Evolutionary conservation across 129 eudicot species (phyloP).

Genomic region (Pulicaria dysenterica): DNA sequence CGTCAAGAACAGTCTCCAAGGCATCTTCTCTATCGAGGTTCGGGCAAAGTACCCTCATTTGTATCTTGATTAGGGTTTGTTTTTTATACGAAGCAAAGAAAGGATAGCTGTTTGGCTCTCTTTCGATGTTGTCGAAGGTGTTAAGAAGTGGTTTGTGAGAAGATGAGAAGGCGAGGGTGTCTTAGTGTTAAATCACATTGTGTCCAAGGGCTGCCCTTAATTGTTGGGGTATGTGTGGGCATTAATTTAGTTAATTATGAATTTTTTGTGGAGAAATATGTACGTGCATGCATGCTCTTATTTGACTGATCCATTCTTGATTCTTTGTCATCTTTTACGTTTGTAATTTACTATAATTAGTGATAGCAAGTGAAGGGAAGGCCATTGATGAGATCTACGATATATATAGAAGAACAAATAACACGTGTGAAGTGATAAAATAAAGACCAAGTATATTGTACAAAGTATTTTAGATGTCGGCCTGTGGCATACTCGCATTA

Average conservation of each 20-base stretch:
- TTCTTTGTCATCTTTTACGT: background rate
- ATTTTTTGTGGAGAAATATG: constrained; percentile 24
- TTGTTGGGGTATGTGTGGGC: constrained; percentile 55
- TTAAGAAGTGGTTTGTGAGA: constrained; percentile 19
- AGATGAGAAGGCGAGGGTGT: constrained; percentile 18
- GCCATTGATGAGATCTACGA: too few species aligned
- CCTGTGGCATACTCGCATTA: too few species aligned
- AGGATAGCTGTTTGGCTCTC: background rate
- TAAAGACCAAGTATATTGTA: too few species aligned
- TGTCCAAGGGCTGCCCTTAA: constrained; percentile 41
- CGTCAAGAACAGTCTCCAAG: constrained; percentile 74
- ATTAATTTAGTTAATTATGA: constrained; percentile 15
- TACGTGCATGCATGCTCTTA: too few species aligned
- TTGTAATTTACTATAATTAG: background rate
- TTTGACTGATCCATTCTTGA: constrained; percentile 13
- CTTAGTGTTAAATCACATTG: constrained; percentile 14
- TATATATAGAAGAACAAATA: too few species aligned
- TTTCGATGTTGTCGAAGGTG: constrained; percentile 20
- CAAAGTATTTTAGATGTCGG: too few species aligned
- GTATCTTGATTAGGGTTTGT: background rate
- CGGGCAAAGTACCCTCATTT: constrained; percentile 83
- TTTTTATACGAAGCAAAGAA: background rate
- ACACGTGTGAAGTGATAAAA: too few species aligned
- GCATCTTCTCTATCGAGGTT: constrained; percentile 79
- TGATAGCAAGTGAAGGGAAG: too few species aligned